Evolutionary conservation across 2,329 filamentous ascomycete species (phyloP).

Genomic region (Beauveria sp.): DNA sequence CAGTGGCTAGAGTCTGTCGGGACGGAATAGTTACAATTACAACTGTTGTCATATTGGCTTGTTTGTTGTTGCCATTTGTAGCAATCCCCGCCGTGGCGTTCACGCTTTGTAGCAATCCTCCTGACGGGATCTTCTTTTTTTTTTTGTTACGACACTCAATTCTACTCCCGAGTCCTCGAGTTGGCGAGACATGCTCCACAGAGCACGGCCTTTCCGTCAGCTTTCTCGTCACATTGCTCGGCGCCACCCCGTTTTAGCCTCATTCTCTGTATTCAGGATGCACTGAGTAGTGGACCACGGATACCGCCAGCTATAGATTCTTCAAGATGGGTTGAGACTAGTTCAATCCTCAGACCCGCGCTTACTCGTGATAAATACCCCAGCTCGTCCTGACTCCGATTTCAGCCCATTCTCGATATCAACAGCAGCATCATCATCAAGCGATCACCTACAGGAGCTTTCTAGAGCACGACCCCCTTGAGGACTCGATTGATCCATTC

Average conservation of each 20-base stretch:
- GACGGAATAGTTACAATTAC: too few species aligned
- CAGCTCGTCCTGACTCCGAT: neutral
- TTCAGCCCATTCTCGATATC: neutral
- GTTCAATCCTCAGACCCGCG: neutral
- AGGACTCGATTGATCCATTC: neutral
- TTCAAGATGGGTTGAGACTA: neutral
- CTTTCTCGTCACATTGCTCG: neutral
- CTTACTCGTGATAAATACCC: neutral
- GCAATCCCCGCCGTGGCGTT: too few species aligned
- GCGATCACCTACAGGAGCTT: neutral
- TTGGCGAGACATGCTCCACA: neutral
- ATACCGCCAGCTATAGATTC: neutral
- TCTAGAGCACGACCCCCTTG: neutral
- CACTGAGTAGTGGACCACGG: neutral
- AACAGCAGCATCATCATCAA: neutral
- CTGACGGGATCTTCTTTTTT: too few species aligned
- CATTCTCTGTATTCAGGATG: neutral
- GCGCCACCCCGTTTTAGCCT: slow-evolving; percentile 1
- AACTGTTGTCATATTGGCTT: too few species aligned
- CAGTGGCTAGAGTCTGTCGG: too few species aligned
- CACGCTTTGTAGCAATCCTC: too few species aligned
- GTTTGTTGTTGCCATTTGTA: too few species aligned
- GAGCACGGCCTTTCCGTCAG: slow-evolving; percentile 1
- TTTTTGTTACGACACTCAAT: neutral
- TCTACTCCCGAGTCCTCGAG: neutral